Base-by-base conservation (phyloP, 768 basidiomycete genomes). In the Phaeotremella skinneri region DNA sequence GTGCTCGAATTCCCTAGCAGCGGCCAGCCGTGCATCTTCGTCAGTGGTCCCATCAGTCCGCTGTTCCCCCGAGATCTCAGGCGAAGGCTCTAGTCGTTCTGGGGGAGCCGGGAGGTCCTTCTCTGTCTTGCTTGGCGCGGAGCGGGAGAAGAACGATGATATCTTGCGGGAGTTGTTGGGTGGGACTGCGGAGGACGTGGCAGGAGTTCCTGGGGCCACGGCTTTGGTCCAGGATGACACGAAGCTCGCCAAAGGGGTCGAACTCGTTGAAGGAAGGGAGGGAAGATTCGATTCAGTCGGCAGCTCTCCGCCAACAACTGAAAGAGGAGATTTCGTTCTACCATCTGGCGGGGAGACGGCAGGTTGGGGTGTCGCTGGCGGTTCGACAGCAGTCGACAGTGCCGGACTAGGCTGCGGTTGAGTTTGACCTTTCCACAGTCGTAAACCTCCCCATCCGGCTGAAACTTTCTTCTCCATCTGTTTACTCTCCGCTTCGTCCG, bases 211-310 rank as follows among this genome's bases (percentile, higher is more conserved):
- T 37, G 62, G 39, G n/a, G 61, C 31, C 6, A 70, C 67, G 9
- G 62, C 58, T 52, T 67, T 73, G 4, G 67, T 75, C 74, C 74
- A 75, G 17, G 52, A 61, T 2, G 41, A 41, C 13, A 75, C 69
- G 55, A 75, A 70, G 54, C 61, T 73, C n/a, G 64, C 55, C 11
- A 73, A 53, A 17, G 74, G 73, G 16, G 69, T 69, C 14, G 57
- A 16, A 2, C 31, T 52, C 0, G 61, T 32, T 14, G 59, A n/a
- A 2, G 54, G 58, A 2, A 61, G 41, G 30, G 61, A 43, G 42
- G 32, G 26, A 23, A 55, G 27, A 11, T 50, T 37, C 11, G 11
- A 16, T 47, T 64, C 61, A 27, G 56, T 37, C 21, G 62, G 41
- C 11, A 52, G 14, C 41, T 61, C 62, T 13, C 49, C 59, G 13